A percentile compares a stretch with the other conserved stretches of the same genome.
Evolutionary conservation across 2,329 filamentous ascomycete genomes (phyloP).

Genomic region (Didymosphaeria variabile): DNA sequence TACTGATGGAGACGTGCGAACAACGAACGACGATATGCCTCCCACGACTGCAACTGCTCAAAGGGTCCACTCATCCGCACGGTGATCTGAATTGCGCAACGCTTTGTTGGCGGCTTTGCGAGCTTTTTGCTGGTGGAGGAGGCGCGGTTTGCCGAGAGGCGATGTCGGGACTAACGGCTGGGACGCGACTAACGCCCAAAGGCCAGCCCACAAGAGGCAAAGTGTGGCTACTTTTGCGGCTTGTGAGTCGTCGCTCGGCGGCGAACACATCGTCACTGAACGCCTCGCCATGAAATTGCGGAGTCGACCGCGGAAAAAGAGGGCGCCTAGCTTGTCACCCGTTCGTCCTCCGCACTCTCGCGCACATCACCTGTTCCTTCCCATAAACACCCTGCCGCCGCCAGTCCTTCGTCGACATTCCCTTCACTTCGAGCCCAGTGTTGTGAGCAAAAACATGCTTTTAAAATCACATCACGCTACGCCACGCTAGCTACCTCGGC

Average conservation of each 20-base stretch:
- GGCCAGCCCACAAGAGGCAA: slow-evolving; percentile 11
- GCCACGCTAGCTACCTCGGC: slow-evolving; percentile 14
- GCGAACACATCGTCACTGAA: slow-evolving; percentile 15
- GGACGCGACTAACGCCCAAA: slow-evolving; percentile 4
- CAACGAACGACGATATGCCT: background rate
- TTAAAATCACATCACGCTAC: slow-evolving; percentile 8
- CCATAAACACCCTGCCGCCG: slow-evolving; percentile 3
- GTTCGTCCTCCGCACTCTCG: slow-evolving; percentile 4
- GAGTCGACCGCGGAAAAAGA: slow-evolving; percentile 17
- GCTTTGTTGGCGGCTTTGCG: background rate
- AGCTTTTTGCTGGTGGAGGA: background rate
- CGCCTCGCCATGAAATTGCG: slow-evolving; percentile 17
- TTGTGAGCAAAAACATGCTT: slow-evolving; percentile 3
- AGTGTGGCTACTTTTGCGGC: slow-evolving; percentile 7
- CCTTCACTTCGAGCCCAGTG: background rate
- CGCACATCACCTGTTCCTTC: background rate
- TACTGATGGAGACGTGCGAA: background rate
- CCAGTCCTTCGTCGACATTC: background rate
- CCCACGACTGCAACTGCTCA: background rate
- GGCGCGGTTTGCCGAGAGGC: slow-evolving; percentile 1
- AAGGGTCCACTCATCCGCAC: background rate
- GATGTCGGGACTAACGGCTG: slow-evolving; percentile 16
- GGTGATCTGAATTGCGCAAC: background rate
- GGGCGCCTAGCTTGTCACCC: slow-evolving; percentile 12
- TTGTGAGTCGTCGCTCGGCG: slow-evolving; percentile 16